Evolutionary conservation across 2,329 filamentous ascomycete species (phyloP).

Genomic region (Orbilia blumenaviensis): DNA sequence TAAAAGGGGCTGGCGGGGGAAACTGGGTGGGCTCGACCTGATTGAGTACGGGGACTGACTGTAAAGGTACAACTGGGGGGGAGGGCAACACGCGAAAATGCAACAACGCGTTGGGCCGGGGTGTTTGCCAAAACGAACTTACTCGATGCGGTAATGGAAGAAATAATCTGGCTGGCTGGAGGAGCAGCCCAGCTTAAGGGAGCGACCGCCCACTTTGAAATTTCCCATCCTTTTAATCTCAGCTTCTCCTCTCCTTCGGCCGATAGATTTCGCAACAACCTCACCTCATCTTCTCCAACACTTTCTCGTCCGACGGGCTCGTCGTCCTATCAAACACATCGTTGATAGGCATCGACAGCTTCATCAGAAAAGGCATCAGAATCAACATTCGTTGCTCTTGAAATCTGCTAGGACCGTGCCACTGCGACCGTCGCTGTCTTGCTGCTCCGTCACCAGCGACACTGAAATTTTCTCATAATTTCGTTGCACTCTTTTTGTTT

Average conservation of each 20-base stretch:
- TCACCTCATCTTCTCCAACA: slow-evolving; percentile 50
- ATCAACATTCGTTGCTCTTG: background rate
- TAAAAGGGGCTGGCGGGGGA: slow-evolving; percentile 17
- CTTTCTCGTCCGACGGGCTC: slow-evolving; percentile 20
- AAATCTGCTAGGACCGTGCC: background rate
- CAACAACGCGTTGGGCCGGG: background rate
- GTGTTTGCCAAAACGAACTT: slow-evolving; percentile 12
- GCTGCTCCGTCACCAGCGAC: slow-evolving; percentile 6
- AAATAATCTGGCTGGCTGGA: slow-evolving; percentile 45
- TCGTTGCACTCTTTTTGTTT: slow-evolving; percentile 8
- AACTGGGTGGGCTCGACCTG: too few relatives aligned
- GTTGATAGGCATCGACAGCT: background rate
- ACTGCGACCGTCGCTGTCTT: background rate
- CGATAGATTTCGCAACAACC: slow-evolving; percentile 55
- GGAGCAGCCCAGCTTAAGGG: slow-evolving; percentile 41
- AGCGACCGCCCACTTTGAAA: slow-evolving; percentile 50
- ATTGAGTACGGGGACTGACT: too few relatives aligned
- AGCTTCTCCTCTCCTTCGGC: slow-evolving; percentile 38
- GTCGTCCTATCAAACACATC: slow-evolving; percentile 31
- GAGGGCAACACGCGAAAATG: background rate
- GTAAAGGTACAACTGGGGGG: too few relatives aligned
- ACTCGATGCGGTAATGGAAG: slow-evolving; percentile 19
- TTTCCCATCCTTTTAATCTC: slow-evolving; percentile 25
- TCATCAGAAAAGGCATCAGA: background rate
- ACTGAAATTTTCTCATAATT: slow-evolving; percentile 23